Conservation (phyloP, 306 rosid species). For the Prunus padus region DNA sequence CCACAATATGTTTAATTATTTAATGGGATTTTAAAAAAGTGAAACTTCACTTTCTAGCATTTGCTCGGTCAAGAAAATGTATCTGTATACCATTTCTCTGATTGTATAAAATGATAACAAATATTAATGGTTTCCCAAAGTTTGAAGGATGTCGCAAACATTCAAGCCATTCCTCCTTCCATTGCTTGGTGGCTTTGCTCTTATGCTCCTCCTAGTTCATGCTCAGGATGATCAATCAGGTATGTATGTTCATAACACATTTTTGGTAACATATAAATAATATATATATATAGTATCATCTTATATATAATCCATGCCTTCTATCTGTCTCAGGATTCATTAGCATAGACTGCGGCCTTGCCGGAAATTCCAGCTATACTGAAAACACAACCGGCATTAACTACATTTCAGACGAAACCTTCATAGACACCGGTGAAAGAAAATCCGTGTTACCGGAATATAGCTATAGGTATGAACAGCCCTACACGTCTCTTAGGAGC, state of each 20-base stretch:
- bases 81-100: too few species aligned
- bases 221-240: slow-evolving; percentile 5
- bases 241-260: background rate
- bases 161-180: background rate
- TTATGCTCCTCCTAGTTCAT: background rate
- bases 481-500: slow-evolving; percentile 34
- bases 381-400: slow-evolving; percentile 12
- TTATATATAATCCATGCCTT: background rate
- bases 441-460: background rate
- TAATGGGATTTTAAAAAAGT: too few species aligned
- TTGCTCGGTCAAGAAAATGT: too few species aligned
- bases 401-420: slow-evolving; percentile 26
- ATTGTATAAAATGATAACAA: too few species aligned
- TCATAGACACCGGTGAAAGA: slow-evolving; percentile 30
- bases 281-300: too few species aligned
- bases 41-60: too few species aligned
- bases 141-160: too few species aligned
- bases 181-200: background rate
- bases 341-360: slow-evolving; percentile 30
- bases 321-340: slow-evolving; percentile 21
- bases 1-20: too few species aligned
- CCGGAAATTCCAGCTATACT: background rate
- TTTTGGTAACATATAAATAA: too few species aligned
- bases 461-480: background rate
- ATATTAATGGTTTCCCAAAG: too few species aligned